phyloP scores from a whole-genome alignment of 352 stramenopile genomes.

The Aphanomyces invadans region DNA sequence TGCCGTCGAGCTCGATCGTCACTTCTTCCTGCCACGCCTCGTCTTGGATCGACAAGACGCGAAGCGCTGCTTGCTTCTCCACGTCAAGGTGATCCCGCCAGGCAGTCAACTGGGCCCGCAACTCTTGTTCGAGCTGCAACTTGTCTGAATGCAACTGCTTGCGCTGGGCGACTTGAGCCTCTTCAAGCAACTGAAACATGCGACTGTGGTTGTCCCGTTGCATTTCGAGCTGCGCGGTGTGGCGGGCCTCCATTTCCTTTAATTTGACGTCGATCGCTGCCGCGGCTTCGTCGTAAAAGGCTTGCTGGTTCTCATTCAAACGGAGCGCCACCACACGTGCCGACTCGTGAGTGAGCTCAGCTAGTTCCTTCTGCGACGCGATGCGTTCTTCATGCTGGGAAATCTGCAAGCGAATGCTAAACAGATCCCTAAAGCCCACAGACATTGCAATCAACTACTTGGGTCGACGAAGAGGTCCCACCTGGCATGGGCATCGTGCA shows the following conservation, averaged over 20 bases:
- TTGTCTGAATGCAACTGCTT: not conserved
- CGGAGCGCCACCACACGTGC: not conserved
- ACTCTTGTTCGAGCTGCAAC: not conserved
- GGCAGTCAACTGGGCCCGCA: not conserved
- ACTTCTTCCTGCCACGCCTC: not conserved
- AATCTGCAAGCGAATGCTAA: not conserved
- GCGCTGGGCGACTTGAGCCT: not conserved
- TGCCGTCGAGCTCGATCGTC: not conserved
- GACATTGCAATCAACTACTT: not conserved
- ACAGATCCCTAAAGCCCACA: too few species aligned
- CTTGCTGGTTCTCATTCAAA: constrained; percentile 8
- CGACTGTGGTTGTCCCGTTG: not conserved
- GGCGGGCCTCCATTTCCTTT: not conserved
- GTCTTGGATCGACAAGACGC: not conserved
- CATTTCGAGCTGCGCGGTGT: not conserved
- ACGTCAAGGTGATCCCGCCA: not conserved
- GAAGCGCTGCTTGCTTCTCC: not conserved
- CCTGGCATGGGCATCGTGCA: not conserved
- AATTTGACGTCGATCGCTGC: not conserved
- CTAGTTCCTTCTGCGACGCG: not conserved
- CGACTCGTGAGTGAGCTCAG: not conserved
- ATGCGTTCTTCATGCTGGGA: not conserved
- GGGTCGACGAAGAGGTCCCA: too few species aligned
- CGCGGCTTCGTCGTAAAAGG: constrained; percentile 12
- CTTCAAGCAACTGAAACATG: not conserved